Evolutionary conservation across 2,329 filamentous ascomycete genomes (phyloP), one percentile per base, ranked within the genome.

Genomic region (Nannizzia gypsea): DNA sequence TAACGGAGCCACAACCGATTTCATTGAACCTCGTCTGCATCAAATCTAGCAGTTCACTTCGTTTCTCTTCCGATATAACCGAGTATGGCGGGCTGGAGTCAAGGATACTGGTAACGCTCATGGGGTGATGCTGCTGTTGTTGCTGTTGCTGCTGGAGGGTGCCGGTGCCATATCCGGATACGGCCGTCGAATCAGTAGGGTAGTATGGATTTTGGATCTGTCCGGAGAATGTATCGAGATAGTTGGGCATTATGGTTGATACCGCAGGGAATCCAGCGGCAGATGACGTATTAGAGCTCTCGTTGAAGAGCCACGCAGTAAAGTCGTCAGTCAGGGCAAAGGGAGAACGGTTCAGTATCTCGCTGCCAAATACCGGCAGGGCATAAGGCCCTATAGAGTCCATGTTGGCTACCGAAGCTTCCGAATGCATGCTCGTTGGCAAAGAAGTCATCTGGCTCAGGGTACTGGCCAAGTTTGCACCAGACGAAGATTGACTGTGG

Each of bases 301-400:
- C 85, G 69, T 88, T 91, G 73, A 95, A 95, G 26, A 95, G 73
- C 78, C 88, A 95, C 3, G 87, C 85, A 64, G 91, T 86, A 67
- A 93, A 93, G 68, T 95, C 90, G 69, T 95, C 89, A 0, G 89
- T 87, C 76, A 95, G 88, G 6, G 87, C 86, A 69, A 92, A 92
- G 0, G 92, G 90, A 2, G 90, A 95, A 60, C 92, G 88, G 66
- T 88, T 91, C 62, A 89, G 85, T 17, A 83, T 86, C 66, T 95
- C 90, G 26, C 82, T 85, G 15, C 90, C 90, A 72, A 96, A 96
- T 26, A 96, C 86, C 0, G 92, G 90, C 66, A 95, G 88, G 3
- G 88, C 70, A 62, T 71, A 77, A 3, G 69, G 67, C 11, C 69
- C 67, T 57, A 72, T 69, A 17, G 72, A 67, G 54, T 77, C 75